These are phyloP conservation scores for Ustilago sp. DNA, from an alignment of 1,284 basidiomycete genomes.

Conservation along the genomic window DNA sequence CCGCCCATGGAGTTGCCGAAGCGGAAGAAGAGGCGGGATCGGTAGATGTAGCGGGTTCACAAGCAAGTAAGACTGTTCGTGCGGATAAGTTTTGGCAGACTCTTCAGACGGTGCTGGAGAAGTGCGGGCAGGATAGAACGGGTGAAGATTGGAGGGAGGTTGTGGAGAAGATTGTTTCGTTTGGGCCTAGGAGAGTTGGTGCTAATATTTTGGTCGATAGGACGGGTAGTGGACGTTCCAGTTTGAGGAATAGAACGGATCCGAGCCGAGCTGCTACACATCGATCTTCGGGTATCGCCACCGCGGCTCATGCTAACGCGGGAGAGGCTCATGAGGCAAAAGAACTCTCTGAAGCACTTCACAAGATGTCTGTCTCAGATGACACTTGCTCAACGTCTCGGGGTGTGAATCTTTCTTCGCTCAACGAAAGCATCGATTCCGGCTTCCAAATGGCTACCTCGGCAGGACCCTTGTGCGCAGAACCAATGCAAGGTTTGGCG, in stretches of 20 bases:
- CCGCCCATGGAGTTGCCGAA: constrained; percentile 36
- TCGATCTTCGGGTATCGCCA: constrained; percentile 35
- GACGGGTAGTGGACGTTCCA: constrained; percentile 48
- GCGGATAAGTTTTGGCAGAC: constrained; percentile 81
- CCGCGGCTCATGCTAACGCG: constrained; percentile 7
- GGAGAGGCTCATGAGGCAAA: constrained; percentile 10
- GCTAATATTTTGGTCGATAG: constrained; percentile 86
- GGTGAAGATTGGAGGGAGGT: constrained; percentile 86
- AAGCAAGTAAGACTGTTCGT: constrained; percentile 52
- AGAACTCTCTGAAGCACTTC: constrained; percentile 32
- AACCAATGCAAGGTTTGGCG: constrained; percentile 92
- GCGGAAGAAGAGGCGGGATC: constrained; percentile 29
- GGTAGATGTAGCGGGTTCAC: constrained; percentile 35
- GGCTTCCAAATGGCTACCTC: constrained; percentile 95
- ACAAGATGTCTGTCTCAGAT: constrained; percentile 20
- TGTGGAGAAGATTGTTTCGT: constrained; percentile 84
- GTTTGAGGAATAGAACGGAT: constrained; percentile 41
- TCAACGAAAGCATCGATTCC: constrained; percentile 77
- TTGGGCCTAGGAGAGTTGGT: constrained; percentile 88
- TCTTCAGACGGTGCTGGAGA: constrained; percentile 76
- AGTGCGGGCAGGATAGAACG: constrained; percentile 71
- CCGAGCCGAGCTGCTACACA: constrained; percentile 23
- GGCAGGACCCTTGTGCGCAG: constrained; percentile 93
- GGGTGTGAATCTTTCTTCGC: constrained; percentile 29
- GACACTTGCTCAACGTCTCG: not conserved